These are phyloP conservation scores for Rhodotorula sp. DNA, from an alignment of 1,284 basidiomycete species.

Conservation along the genomic window DNA sequence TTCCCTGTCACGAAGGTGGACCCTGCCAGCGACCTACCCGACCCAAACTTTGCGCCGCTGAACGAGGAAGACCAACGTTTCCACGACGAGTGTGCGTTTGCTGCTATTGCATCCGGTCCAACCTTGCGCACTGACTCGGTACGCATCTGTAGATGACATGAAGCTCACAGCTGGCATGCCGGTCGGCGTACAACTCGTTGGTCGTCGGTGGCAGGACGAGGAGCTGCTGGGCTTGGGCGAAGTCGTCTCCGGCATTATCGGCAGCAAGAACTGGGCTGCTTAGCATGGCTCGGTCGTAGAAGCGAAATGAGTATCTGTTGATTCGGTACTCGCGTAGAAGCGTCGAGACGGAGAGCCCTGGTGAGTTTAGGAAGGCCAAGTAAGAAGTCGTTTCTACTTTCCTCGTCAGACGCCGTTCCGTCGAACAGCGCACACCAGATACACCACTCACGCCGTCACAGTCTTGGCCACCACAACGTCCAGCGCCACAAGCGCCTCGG, in stretches of 20 bases:
- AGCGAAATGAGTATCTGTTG: too few relatives aligned
- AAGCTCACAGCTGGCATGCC: conserved; percentile 9
- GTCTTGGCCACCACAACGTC: too few relatives aligned
- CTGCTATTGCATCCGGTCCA: background rate
- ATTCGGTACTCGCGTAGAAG: too few relatives aligned
- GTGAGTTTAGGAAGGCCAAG: too few relatives aligned
- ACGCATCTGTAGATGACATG: background rate
- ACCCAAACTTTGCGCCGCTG: conserved; percentile 52
- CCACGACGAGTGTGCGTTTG: conserved; percentile 59
- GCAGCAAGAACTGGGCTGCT: conserved; percentile 3
- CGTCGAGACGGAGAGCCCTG: too few relatives aligned
- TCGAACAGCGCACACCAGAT: too few relatives aligned
- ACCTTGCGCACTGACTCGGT: too few relatives aligned
- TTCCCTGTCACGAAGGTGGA: conserved; percentile 53
- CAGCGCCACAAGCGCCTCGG: too few relatives aligned
- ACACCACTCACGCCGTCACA: too few relatives aligned
- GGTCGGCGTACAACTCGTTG: conserved; percentile 4
- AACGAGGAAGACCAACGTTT: conserved; percentile 55
- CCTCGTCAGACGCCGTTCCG: too few relatives aligned
- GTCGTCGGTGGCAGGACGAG: conserved; percentile 14
- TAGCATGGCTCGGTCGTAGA: too few relatives aligned
- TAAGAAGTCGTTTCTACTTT: too few relatives aligned
- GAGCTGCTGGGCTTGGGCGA: conserved; percentile 8
- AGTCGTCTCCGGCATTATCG: background rate
- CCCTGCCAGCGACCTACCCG: conserved; percentile 2